These are phyloP conservation scores for Saturnispora hagleri DNA, from an alignment of 805 yeast genomes.

Conservation along the genomic window DNA sequence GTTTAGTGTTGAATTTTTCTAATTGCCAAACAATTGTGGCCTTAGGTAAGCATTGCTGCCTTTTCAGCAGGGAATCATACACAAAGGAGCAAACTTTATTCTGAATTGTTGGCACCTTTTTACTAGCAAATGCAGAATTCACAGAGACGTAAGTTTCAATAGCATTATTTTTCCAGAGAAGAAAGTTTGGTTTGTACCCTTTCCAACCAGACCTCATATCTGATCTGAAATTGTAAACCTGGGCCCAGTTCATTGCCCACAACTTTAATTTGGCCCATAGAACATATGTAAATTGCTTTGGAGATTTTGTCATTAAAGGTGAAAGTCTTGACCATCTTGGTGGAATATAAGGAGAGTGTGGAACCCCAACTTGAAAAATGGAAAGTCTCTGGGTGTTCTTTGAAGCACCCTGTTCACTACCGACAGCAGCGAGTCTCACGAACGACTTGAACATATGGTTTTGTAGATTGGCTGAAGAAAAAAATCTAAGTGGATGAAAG, in stretches of 20 bases:
- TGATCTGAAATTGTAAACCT: conserved; percentile 35
- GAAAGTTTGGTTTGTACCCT: conserved; percentile 50
- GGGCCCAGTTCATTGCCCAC: conserved; percentile 57
- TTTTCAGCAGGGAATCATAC: conserved; percentile 43
- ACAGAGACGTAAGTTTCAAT: conserved; percentile 67
- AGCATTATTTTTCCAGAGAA: conserved; percentile 79
- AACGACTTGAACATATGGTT: conserved; percentile 6
- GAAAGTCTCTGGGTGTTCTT: conserved; percentile 22
- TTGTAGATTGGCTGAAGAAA: neutral
- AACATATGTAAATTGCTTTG: conserved; percentile 21
- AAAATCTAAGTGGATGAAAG: conserved; percentile 3
- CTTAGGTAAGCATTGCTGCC: conserved; percentile 48
- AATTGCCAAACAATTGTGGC: conserved; percentile 69
- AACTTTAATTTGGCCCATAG: conserved; percentile 55
- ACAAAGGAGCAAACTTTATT: conserved; percentile 52
- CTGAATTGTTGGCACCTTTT: conserved; percentile 38
- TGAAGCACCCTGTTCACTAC: conserved; percentile 9
- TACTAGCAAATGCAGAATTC: conserved; percentile 71
- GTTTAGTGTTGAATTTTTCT: conserved; percentile 56
- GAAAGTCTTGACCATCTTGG: conserved; percentile 40
- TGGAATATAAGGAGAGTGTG: conserved; percentile 39
- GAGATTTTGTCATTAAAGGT: conserved; percentile 11
- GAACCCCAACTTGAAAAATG: conserved; percentile 28
- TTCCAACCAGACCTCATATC: conserved; percentile 24
- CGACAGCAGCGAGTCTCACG: conserved; percentile 1